Evolutionary conservation across 371 early-diverging fungal species (phyloP), one percentile per base, ranked within the genome.

Genomic region (Amoeboaphelidium protococcarum): DNA sequence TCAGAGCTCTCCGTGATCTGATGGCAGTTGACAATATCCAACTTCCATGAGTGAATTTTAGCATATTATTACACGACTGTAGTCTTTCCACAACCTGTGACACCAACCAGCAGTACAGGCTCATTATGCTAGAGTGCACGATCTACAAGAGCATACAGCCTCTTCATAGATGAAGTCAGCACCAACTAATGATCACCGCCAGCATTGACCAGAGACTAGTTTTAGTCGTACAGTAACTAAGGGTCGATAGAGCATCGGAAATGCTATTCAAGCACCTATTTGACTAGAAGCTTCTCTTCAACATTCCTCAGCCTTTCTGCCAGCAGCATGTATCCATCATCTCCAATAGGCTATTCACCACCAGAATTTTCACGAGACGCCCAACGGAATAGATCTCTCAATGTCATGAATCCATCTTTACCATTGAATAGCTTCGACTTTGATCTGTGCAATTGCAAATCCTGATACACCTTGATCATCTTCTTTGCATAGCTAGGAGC

Each of bases 41-140:
- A 60, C 20, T 72, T 70, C 26, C 68, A 70, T 4, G 62, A 53
- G 41, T 68, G 64, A 23, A 74, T 56, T 13, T 65, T 53, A 0
- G 92, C 76, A 19, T 94, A 57, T 66, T 91, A 72, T 59, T 99
- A 90, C 59, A 89, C 87, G 6, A 98, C 85, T 13, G 90, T 92
- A 1, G 99, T 98, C 62, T 99, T 99, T 47, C 99, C 99, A 59
- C 91, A 88, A 16, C 99, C 99, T 6, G 99, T 97, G 56, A 94
- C 97, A 44, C 99, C 99, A 1, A 99, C 88, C 3, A 99, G 69
- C 20, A 99, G 61, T 21, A 98, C 82, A 20, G 97, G 94, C 57
- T 99, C 99, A 41, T 76, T 71, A 62, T 77, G 71, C 44, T 67
- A 56, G 47, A 91, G 62, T 47, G 87, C 85, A 31, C 74, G 69